Percentiles rank a stretch among this genome's conserved stretches.
phyloP scores from a whole-genome alignment of 2,329 filamentous ascomycete genomes.

The Sclerotiophoma versabilis region DNA sequence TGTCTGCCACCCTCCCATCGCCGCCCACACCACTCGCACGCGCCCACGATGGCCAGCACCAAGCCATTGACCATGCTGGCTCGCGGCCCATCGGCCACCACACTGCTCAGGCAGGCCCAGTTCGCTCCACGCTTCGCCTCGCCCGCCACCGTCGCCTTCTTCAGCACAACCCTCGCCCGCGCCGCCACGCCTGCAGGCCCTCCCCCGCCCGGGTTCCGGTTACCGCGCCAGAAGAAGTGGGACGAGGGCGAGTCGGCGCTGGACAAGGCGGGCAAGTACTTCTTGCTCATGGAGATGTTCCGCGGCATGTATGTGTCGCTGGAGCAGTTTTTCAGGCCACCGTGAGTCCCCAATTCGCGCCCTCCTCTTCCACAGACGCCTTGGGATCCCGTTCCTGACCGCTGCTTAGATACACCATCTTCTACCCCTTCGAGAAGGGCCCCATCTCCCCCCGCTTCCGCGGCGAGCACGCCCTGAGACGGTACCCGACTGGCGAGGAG shows the following conservation, averaged over 20 bases:
- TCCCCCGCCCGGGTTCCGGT: constrained; percentile 81
- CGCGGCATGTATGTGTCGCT: constrained; percentile 97
- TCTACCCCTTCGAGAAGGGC: constrained; percentile 98
- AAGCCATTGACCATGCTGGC: constrained; percentile 58
- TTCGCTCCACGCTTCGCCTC: constrained; percentile 48
- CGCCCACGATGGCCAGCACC: constrained; percentile 56
- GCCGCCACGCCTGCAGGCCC: constrained; percentile 74
- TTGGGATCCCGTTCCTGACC: constrained; percentile 34
- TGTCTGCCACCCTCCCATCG: constrained; percentile 28
- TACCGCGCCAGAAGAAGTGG: constrained; percentile 77
- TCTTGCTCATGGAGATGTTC: constrained; percentile 93
- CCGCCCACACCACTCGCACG: constrained; percentile 35
- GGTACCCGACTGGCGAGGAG: constrained; percentile 97
- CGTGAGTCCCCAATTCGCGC: constrained; percentile 69
- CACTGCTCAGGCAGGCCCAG: constrained; percentile 46
- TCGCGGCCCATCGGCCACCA: constrained; percentile 52
- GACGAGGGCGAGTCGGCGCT: constrained; percentile 79
- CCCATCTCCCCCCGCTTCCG: constrained; percentile 98
- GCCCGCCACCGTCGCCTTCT: constrained; percentile 62
- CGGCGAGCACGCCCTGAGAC: constrained; percentile 93
- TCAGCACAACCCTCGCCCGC: constrained; percentile 69
- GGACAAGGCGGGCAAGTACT: constrained; percentile 90
- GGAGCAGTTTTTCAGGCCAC: constrained; percentile 97
- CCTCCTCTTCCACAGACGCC: constrained; percentile 5
- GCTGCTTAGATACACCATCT: constrained; percentile 85